Conservation (phyloP, 2,329 filamentous ascomycete genomes). For the Monilinia aucupariae region DNA sequence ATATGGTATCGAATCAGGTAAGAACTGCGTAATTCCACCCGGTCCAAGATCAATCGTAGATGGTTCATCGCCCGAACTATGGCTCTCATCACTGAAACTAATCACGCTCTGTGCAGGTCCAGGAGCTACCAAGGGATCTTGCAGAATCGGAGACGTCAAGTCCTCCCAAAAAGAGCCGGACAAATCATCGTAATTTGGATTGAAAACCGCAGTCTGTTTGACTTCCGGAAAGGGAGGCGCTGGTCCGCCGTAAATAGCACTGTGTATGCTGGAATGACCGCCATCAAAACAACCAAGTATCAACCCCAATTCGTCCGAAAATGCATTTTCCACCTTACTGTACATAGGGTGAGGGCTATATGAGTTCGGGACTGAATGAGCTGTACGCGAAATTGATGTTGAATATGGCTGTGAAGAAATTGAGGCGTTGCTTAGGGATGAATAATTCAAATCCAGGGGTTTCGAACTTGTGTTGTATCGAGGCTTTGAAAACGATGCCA, state of each 20-base stretch:
- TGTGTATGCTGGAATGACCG: slow-evolving; percentile 76
- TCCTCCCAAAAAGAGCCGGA: slow-evolving; percentile 50
- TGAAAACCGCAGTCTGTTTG: slow-evolving; percentile 17
- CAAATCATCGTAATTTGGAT: slow-evolving; percentile 41
- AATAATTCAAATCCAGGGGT: slow-evolving; percentile 53
- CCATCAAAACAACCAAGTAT: slow-evolving; percentile 74
- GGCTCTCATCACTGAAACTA: slow-evolving; percentile 55
- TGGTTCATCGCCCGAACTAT: slow-evolving; percentile 47
- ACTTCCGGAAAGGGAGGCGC: slow-evolving; percentile 29
- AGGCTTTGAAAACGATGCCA: slow-evolving; percentile 23
- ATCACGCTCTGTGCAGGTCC: slow-evolving; percentile 48
- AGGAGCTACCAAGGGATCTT: slow-evolving; percentile 34
- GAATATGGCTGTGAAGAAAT: slow-evolving; percentile 47
- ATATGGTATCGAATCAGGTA: background rate
- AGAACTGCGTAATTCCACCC: background rate
- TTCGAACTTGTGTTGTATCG: slow-evolving; percentile 23
- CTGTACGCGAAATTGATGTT: slow-evolving; percentile 33
- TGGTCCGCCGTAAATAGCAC: slow-evolving; percentile 70
- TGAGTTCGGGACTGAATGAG: slow-evolving; percentile 26
- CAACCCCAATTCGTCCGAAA: slow-evolving; percentile 67
- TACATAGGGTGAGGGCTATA: slow-evolving; percentile 25
- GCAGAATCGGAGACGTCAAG: slow-evolving; percentile 38
- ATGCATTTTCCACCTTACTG: slow-evolving; percentile 39
- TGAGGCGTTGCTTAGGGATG: slow-evolving; percentile 46
- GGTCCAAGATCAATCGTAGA: slow-evolving; percentile 28